Conservation (phyloP, 2,329 filamentous ascomycete species). For the Curvularia verruculosa region DNA sequence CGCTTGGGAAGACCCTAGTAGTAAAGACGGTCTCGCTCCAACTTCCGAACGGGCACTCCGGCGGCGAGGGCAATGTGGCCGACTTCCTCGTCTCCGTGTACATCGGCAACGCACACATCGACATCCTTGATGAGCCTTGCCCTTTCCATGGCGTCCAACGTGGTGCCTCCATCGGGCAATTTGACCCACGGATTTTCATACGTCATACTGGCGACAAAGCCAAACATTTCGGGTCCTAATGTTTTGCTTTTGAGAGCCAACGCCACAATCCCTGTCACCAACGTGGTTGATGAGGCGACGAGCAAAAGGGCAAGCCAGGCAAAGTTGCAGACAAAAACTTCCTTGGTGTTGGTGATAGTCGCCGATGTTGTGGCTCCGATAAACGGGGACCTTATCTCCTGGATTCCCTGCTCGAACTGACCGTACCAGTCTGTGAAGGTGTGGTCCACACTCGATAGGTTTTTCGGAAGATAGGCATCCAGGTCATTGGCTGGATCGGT, state of each 20-base stretch:
- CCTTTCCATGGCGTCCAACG: conserved; percentile 43
- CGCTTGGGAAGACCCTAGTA: neutral
- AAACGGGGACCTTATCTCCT: conserved; percentile 22
- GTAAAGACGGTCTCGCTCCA: conserved; percentile 39
- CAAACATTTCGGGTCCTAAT: conserved; percentile 44
- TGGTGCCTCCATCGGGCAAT: conserved; percentile 37
- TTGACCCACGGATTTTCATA: conserved; percentile 45
- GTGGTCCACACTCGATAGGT: conserved; percentile 22
- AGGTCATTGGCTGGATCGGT: conserved; percentile 31
- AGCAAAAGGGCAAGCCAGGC: conserved; percentile 37
- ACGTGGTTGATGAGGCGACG: conserved; percentile 12
- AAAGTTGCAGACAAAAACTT: conserved; percentile 39
- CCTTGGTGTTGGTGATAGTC: conserved; percentile 6
- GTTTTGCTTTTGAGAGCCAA: conserved; percentile 37
- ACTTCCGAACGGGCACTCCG: conserved; percentile 32
- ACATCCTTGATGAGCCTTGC: conserved; percentile 43
- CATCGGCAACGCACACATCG: conserved; percentile 41
- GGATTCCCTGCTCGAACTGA: too few relatives aligned
- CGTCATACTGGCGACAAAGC: conserved; percentile 47
- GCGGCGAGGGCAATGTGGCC: conserved; percentile 48
- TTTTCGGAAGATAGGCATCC: conserved; percentile 29
- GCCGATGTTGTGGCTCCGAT: conserved; percentile 37
- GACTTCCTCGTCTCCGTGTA: conserved; percentile 32
- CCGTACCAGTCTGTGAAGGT: conserved; percentile 27
- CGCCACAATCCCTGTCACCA: conserved; percentile 6